A percentile compares a stretch with the other conserved stretches of the same genome.
Evolutionary conservation across 2,329 filamentous ascomycete species (phyloP).

Genomic region (Elsinoe arachidis): DNA sequence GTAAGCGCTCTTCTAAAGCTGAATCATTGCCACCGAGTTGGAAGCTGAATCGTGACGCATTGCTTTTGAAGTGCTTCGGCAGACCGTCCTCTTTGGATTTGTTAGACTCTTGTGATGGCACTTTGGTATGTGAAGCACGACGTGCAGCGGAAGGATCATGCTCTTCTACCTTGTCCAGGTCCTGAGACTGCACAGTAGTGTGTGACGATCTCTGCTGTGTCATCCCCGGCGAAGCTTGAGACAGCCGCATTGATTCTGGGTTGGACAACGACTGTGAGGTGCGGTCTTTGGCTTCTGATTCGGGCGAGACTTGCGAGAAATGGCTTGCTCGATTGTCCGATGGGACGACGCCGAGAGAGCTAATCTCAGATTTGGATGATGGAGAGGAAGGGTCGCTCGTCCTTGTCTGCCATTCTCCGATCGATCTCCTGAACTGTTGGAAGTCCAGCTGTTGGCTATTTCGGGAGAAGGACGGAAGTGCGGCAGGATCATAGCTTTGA

Average conservation of each 20-base stretch:
- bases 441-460: conserved; percentile 26
- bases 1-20: conserved; percentile 53
- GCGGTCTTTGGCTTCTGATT: background rate
- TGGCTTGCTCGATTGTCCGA: conserved; percentile 2
- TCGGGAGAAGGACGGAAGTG: conserved; percentile 28
- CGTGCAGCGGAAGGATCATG: background rate
- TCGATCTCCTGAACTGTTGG: conserved; percentile 8
- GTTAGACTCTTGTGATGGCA: background rate
- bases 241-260: background rate
- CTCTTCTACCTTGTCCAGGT: background rate
- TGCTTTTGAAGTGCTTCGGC: conserved; percentile 47
- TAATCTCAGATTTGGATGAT: conserved; percentile 16
- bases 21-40: conserved; percentile 66
- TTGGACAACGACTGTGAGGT: conserved; percentile 3
- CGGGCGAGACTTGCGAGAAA: conserved; percentile 14
- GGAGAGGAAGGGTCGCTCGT: conserved; percentile 20
- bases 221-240: background rate
- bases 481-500: conserved; percentile 23
- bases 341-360: conserved; percentile 9
- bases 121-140: background rate
- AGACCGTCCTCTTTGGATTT: conserved; percentile 15
- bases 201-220: background rate
- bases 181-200: background rate
- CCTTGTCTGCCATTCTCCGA: conserved; percentile 10
- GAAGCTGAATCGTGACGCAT: conserved; percentile 72